phyloP scores from a whole-genome alignment of 176 grass and related monocot genomes.

The Zea luxurians region DNA sequence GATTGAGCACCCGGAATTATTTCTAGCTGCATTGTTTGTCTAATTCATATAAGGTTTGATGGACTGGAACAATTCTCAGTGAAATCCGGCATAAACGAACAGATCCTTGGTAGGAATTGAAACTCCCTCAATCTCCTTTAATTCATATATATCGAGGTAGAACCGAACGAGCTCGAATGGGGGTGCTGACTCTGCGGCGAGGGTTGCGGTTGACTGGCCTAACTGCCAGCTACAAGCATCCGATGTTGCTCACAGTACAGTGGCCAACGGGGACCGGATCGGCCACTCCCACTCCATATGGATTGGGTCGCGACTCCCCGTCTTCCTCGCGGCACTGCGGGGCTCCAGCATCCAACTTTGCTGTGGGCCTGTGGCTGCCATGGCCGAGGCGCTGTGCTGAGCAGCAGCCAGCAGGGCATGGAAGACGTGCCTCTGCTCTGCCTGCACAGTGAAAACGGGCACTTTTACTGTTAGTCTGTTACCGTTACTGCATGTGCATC shows the following conservation, averaged over 20 bases:
- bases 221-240: conserved; percentile 38
- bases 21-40: too few relatives aligned
- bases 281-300: too few relatives aligned
- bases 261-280: background rate
- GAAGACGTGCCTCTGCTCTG: background rate
- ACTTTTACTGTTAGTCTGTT: background rate
- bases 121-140: too few relatives aligned
- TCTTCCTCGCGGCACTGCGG: background rate
- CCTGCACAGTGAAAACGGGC: background rate
- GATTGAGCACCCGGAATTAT: too few relatives aligned
- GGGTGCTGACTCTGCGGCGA: background rate
- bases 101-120: too few relatives aligned
- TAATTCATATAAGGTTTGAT: too few relatives aligned
- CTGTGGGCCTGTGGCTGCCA: background rate
- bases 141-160: too few relatives aligned
- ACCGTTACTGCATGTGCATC: background rate
- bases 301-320: conserved; percentile 9
- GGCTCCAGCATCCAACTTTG: background rate
- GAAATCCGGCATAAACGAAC: too few relatives aligned
- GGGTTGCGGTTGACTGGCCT: conserved; percentile 38
- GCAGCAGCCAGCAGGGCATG: too few relatives aligned
- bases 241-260: background rate
- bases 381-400: background rate
- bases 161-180: too few relatives aligned
- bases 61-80: too few relatives aligned